Evolutionary conservation across 2,329 filamentous ascomycete species (phyloP), one percentile per base, ranked within the genome.

Genomic region (Ophiostoma ulmi): DNA sequence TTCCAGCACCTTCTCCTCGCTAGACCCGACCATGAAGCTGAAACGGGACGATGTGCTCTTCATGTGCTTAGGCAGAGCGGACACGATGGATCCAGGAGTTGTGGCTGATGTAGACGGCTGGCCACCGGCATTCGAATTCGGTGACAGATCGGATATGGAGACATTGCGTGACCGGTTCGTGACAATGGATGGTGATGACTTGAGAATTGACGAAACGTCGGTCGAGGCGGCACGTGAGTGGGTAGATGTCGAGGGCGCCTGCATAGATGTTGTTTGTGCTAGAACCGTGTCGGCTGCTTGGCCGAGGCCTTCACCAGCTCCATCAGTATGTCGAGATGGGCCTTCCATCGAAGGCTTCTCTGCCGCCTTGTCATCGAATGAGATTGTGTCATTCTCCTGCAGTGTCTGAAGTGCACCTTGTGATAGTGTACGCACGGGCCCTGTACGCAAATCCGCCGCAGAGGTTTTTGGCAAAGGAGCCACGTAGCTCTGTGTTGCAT

Each of bases 1-100:
- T 77, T 93, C 92, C 58, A 93, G 80, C 52, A 90, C 78, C 78
- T 88, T 90, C 78, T 90, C 88, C 75, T 89, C 84, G 72, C 87
- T 85, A 6, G 87, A 87, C 5, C 89, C 90, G 20, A 89, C 86
- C 83, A 93, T 91, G 76, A 94, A 94, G 75, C 91, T 94, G 77
- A 94, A 94, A 17, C 91, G 84, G 0, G 90, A 93, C 0, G 91
- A 91, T 13, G 89, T 91, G 77, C 91, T 93, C 79, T 89, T 90
- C 87, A 90, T 90, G 73, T 90, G 87, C 72, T 81, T 85, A 2
- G 87, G 88, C 44, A 89, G 72, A 1, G 36, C 68, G 4, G 84
- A 85, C 1, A 83, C 70, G 5, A 74, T 77, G 1, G 72, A 71
- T 5, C 55, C 71, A 1, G 73, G 67, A 13, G 70, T 71, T 3